phyloP scores from a whole-genome alignment of 148 eudicot genomes.

The Limonium bicolor region DNA sequence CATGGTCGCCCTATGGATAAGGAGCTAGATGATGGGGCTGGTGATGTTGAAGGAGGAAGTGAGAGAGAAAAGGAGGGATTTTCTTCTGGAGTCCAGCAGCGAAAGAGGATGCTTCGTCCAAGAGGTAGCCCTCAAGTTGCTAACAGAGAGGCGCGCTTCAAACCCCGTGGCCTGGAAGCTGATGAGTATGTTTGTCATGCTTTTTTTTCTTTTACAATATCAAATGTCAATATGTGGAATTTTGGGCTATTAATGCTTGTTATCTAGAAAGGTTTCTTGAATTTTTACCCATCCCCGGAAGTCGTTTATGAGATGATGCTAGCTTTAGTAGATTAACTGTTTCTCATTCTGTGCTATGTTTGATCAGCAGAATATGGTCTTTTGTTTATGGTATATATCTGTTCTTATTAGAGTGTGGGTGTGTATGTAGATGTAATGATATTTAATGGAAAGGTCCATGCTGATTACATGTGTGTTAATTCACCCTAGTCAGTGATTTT shows the following conservation, averaged over 20 bases:
- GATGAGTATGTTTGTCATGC: constrained; percentile 48
- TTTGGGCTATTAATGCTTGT: too few relatives aligned
- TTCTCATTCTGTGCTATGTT: too few relatives aligned
- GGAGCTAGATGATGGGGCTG: constrained; percentile 61
- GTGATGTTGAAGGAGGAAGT: constrained; percentile 40
- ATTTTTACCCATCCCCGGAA: too few relatives aligned
- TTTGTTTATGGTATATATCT: neutral
- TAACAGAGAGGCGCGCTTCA: constrained; percentile 56
- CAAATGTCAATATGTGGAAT: too few relatives aligned
- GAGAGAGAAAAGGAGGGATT: constrained; percentile 71
- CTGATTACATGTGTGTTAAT: too few relatives aligned
- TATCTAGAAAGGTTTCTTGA: too few relatives aligned
- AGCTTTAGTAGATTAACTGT: too few relatives aligned
- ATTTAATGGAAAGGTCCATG: too few relatives aligned
- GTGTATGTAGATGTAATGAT: too few relatives aligned
- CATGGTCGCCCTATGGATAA: constrained; percentile 48
- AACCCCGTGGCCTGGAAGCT: constrained; percentile 49
- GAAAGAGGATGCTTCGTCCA: constrained; percentile 91
- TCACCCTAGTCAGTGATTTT: too few relatives aligned
- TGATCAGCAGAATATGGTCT: neutral
- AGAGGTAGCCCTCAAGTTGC: constrained; percentile 73
- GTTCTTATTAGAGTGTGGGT: too few relatives aligned
- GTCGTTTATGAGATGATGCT: too few relatives aligned
- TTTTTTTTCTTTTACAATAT: neutral
- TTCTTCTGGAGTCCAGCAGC: constrained; percentile 63